These are phyloP conservation scores for Bruguiera hainesii DNA, from an alignment of 441 rosid species.

Conservation along the genomic window DNA sequence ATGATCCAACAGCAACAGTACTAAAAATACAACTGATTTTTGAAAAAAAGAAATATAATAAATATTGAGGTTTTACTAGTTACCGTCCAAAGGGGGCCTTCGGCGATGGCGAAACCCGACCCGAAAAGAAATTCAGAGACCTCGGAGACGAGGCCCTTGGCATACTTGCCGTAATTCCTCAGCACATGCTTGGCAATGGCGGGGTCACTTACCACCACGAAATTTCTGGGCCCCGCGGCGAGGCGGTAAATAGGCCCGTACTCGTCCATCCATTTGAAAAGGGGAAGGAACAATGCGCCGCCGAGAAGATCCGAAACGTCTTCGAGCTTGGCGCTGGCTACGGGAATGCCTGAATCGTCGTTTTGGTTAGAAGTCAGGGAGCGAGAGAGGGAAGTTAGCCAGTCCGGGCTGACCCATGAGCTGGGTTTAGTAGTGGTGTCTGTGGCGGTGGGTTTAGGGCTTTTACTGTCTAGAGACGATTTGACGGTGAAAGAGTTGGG, in stretches of 20 bases:
- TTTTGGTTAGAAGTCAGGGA: conserved; percentile 42
- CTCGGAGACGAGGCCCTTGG: conserved; percentile 86
- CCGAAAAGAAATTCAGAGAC: conserved; percentile 90
- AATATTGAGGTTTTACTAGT: not conserved
- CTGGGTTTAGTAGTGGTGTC: conserved; percentile 36
- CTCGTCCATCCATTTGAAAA: conserved; percentile 91
- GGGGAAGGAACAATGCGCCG: conserved; percentile 83
- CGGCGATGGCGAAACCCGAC: conserved; percentile 89
- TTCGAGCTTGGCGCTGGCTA: conserved; percentile 78
- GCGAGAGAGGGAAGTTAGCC: conserved; percentile 79
- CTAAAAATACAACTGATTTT: too few relatives aligned
- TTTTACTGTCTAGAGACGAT: conserved; percentile 44
- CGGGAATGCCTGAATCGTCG: conserved; percentile 81
- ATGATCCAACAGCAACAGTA: conserved; percentile 14
- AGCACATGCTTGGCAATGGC: conserved; percentile 84
- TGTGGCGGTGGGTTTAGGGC: conserved; percentile 20
- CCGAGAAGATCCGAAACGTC: conserved; percentile 89
- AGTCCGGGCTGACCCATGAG: conserved; percentile 93
- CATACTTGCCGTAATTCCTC: conserved; percentile 74
- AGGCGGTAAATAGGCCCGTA: conserved; percentile 87
- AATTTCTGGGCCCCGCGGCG: conserved; percentile 86
- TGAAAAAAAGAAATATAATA: too few relatives aligned
- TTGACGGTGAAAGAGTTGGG: conserved; percentile 35
- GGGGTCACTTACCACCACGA: conserved; percentile 85
- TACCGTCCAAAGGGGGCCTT: conserved; percentile 93